phyloP scores from a whole-genome alignment of 106 monocot species.

The Platanthera guangdongensis region DNA sequence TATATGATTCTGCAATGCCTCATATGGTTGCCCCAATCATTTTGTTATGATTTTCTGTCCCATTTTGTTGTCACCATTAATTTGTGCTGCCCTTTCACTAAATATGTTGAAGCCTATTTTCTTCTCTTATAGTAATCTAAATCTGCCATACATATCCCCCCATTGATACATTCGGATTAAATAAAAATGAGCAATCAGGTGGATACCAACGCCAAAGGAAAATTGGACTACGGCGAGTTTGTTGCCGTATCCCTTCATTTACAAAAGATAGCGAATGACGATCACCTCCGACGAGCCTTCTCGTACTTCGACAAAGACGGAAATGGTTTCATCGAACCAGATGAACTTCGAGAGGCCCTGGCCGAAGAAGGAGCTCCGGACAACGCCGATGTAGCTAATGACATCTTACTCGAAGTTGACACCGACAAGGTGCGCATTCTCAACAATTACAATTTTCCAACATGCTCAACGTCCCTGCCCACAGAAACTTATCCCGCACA shows the following conservation, averaged over 20 bases:
- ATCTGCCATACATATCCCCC: no score
- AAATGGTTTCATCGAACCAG: constrained; percentile 79
- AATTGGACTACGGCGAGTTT: constrained; percentile 86
- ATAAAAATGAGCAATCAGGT: constrained; percentile 29
- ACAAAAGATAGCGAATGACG: constrained; percentile 92
- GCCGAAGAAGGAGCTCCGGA: constrained; percentile 64
- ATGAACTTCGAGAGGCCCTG: constrained; percentile 77
- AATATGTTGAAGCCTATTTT: no score
- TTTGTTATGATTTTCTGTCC: no score
- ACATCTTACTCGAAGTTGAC: constrained; percentile 93
- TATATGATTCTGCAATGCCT: no score
- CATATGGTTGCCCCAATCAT: no score
- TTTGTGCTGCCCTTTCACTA: no score
- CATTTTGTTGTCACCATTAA: no score
- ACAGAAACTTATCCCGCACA: not conserved
- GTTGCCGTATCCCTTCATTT: constrained; percentile 81
- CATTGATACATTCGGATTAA: not conserved
- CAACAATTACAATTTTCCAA: not conserved
- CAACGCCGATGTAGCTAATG: constrained; percentile 61
- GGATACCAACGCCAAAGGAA: constrained; percentile 72
- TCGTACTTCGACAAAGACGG: constrained; percentile 84
- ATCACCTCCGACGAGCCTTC: constrained; percentile 72
- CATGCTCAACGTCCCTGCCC: not conserved
- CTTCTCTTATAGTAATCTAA: no score
- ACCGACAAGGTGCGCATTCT: constrained; percentile 65